Base-by-base conservation (phyloP, 306 rosid species). In the Sophora flavescens region DNA sequence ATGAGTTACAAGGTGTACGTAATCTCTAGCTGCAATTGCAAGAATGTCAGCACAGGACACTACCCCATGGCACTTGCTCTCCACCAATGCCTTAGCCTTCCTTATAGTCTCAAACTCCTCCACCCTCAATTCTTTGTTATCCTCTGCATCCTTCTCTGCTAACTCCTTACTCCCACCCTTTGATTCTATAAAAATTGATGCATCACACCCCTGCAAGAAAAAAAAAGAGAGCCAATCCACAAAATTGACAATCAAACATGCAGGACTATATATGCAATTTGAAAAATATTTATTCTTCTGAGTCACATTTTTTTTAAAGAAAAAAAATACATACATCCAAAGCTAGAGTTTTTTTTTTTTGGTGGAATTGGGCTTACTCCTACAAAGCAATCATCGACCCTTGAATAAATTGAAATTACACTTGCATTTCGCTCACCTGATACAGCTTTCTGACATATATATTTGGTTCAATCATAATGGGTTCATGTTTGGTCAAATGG, bases 1-100 rank as follows among this genome's bases (percentile, higher is more conserved):
- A 33, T 39, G 2, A 82, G 86, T 84, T 41, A 91, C 98, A 76
- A 91, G 68, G 76, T 91, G 98, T 45, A 91, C 91, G 74, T 45
- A 91, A 81, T 94, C 98, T 86, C 98, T 90, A 59, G 98, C 97
- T 57, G 92, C 93, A 79, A 94, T 89, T 36, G 93, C 97, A 62
- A 91, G 94, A 78, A 94, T 90, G 76, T 94, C 98, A 1, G 98
- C 97, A 85, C 98, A 94, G 4, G 98, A 94, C 39, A 90, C 98
- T 41, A 81, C 88, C 41, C 87, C 91, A 1, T 97, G 97, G 76
- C 98, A 94, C 80, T 90, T 89, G 84, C 79, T 84, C 82, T 94
- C 98, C 73, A 88, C 91, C 65, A 89, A 18, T 45, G 87, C 93
- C 86, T 94, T 91, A 17, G 96, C 97, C 75, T 85, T 91, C 36